phyloP scores from a whole-genome alignment of 257 asterid genomes.

The Solanum microdontum region DNA sequence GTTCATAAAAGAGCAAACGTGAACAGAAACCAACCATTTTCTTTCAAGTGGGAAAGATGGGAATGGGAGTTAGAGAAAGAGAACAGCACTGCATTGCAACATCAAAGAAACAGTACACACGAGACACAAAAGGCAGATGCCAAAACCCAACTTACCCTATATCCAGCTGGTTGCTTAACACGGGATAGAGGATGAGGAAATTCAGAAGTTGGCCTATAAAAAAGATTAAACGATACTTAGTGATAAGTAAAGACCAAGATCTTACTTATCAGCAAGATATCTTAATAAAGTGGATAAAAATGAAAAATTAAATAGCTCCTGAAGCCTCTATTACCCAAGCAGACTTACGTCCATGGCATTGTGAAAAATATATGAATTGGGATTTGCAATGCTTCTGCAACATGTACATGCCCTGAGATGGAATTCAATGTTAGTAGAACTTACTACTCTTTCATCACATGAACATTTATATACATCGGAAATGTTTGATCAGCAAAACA shows the following conservation, averaged over 20 bases:
- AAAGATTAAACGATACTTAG: background rate
- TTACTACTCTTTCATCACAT: background rate
- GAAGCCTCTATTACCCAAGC: slow-evolving; percentile 4
- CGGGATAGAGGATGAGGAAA: slow-evolving; percentile 97
- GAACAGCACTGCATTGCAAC: background rate
- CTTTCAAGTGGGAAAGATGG: background rate
- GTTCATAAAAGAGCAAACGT: slow-evolving; percentile 18
- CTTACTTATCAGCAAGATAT: background rate
- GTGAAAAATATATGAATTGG: slow-evolving; percentile 85
- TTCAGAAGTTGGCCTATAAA: slow-evolving; percentile 72
- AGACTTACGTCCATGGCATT: slow-evolving; percentile 98
- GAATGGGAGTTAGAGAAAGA: background rate
- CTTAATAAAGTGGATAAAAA: slow-evolving; percentile 5
- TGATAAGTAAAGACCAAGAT: background rate
- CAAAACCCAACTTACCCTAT: slow-evolving; percentile 48
- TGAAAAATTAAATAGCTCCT: background rate
- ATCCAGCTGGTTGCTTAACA: slow-evolving; percentile 64
- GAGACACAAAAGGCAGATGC: slow-evolving; percentile 2
- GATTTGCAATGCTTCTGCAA: slow-evolving; percentile 73
- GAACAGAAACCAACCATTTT: background rate
- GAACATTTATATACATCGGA: background rate
- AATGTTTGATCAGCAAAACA: background rate
- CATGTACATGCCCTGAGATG: slow-evolving; percentile 72
- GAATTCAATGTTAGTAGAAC: background rate
- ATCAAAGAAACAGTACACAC: background rate